Conservation (phyloP, 1,284 basidiomycete genomes). For the Ustilago loliicola region DNA sequence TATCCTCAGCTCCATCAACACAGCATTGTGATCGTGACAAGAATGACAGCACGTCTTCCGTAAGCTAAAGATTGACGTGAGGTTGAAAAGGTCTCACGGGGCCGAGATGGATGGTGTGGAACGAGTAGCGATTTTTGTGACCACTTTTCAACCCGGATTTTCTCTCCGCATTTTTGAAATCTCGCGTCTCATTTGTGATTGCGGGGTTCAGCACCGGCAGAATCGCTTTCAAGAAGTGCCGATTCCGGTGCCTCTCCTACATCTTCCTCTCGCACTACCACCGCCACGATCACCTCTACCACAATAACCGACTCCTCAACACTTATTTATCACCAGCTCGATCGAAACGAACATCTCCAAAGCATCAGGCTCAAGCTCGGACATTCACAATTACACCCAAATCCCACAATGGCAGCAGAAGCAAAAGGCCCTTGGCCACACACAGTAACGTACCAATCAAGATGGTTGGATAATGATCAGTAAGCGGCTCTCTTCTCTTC, state of each 20-base stretch:
- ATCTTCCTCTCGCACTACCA: not conserved
- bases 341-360: not conserved
- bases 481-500: slow-evolving; percentile 16
- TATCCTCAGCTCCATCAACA: not conserved
- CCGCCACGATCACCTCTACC: not conserved
- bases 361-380: not conserved
- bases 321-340: not conserved
- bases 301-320: not conserved
- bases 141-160: not conserved
- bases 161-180: not conserved
- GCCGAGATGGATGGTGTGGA: no score
- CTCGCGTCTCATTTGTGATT: not conserved
- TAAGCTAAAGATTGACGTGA: no score
- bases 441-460: slow-evolving; percentile 35
- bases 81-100: no score
- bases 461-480: slow-evolving; percentile 62
- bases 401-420: slow-evolving; percentile 26
- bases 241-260: not conserved
- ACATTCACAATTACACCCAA: not conserved
- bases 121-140: not conserved
- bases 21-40: not conserved
- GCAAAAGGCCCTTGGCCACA: slow-evolving; percentile 40
- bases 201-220: slow-evolving; percentile 9
- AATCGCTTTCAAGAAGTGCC: not conserved
- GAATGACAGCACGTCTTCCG: not conserved